Conservation (phyloP, 139 green algal genomes). For the Zygnema circumcarinatum region DNA sequence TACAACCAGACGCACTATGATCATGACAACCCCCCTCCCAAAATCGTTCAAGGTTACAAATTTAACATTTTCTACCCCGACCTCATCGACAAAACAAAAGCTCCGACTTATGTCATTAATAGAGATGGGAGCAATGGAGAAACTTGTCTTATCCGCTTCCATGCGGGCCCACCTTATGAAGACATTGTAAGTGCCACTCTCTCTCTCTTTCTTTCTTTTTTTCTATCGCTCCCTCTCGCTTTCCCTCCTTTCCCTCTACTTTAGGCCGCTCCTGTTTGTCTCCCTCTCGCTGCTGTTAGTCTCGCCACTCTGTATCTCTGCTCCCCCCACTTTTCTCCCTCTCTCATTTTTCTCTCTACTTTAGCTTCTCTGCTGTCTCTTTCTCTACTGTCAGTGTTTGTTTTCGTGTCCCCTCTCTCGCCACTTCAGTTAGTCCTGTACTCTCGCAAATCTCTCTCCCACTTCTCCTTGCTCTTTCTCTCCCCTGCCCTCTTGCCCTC, state of each 20-base stretch:
- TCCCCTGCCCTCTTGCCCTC: background rate
- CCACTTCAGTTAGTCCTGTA: too few species aligned
- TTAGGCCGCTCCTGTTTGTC: background rate
- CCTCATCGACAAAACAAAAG: conserved; percentile 85
- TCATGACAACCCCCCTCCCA: conserved; percentile 97
- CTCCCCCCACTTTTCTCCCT: background rate
- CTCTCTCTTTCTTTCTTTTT: background rate
- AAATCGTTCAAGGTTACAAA: conserved; percentile 98
- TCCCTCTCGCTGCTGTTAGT: background rate
- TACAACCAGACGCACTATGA: conserved; percentile 99
- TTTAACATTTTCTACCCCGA: conserved; percentile 99
- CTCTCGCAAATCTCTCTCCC: background rate
- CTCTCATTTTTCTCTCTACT: background rate
- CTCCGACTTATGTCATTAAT: conserved; percentile 68
- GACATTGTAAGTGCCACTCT: conserved; percentile 49
- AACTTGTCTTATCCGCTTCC: conserved; percentile 93
- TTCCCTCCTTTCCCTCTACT: background rate
- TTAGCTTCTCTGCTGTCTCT: background rate
- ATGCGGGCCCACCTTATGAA: conserved; percentile 95
- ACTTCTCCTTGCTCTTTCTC: background rate
- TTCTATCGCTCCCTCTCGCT: background rate
- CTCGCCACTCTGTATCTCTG: background rate
- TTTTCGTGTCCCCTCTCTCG: too few species aligned
- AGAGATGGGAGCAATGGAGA: conserved; percentile 68
- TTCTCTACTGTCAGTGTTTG: background rate